Percentiles rank a stretch among this genome's conserved stretches.
These are phyloP conservation scores for Antrodiella citrinella DNA, from an alignment of 768 basidiomycete species.

Conservation along the genomic window DNA sequence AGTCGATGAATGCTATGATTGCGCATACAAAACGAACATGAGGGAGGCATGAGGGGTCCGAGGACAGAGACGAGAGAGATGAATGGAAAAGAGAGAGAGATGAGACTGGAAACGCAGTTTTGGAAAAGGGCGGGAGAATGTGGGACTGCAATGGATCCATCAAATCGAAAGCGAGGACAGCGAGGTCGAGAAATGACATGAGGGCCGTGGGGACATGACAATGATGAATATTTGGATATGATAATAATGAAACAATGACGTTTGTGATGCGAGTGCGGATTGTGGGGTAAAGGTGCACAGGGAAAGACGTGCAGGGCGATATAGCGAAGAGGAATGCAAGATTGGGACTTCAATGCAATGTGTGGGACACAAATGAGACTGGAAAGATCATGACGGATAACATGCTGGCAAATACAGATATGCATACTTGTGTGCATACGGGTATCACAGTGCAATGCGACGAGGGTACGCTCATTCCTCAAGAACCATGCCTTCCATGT, in stretches of 20 bases:
- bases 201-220: neutral
- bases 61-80: neutral
- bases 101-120: neutral
- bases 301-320: neutral
- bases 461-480: constrained; percentile 26
- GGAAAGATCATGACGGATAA: neutral
- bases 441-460: neutral
- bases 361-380: neutral
- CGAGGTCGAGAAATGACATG: neutral
- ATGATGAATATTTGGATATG: neutral
- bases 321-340: neutral
- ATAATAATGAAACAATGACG: neutral
- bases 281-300: neutral
- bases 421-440: neutral
- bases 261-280: neutral
- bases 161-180: neutral
- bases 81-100: neutral
- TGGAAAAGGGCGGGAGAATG: neutral
- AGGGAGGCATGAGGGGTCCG: neutral
- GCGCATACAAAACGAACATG: neutral
- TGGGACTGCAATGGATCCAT: neutral
- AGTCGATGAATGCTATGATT: neutral
- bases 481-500: constrained; percentile 37
- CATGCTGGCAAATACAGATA: constrained; percentile 12
- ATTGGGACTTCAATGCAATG: neutral